Conservation (phyloP, 2,329 filamentous ascomycete genomes). For the Bipolaris zeicola region DNA sequence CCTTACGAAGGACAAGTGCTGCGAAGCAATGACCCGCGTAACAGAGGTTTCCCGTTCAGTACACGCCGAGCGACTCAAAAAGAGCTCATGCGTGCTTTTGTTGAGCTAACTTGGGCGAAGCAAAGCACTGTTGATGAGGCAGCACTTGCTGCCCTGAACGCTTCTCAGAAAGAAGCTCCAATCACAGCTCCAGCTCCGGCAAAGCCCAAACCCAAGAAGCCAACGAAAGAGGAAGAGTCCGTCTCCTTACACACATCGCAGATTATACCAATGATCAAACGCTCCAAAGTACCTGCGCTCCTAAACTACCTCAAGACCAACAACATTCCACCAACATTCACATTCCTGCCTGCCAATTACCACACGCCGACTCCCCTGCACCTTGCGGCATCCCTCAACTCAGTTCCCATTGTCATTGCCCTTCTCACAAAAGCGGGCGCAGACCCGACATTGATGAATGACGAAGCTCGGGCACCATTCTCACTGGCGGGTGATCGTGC, state of each 20-base stretch:
- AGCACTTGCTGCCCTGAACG: constrained; percentile 58
- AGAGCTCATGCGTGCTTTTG: constrained; percentile 92
- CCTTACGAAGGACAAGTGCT: constrained; percentile 90
- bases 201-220: constrained; percentile 60
- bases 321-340: constrained; percentile 71
- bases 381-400: constrained; percentile 81
- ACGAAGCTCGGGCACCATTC: constrained; percentile 82
- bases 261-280: constrained; percentile 82
- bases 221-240: constrained; percentile 84
- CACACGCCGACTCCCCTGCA: constrained; percentile 86
- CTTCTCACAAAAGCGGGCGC: constrained; percentile 76
- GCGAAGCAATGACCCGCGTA: constrained; percentile 74
- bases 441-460: constrained; percentile 67
- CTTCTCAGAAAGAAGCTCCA: constrained; percentile 51
- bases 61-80: constrained; percentile 90
- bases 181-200: constrained; percentile 38
- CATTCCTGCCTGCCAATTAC: constrained; percentile 73
- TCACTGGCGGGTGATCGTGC: constrained; percentile 83
- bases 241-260: constrained; percentile 85
- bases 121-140: constrained; percentile 76
- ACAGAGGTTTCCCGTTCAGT: constrained; percentile 90
- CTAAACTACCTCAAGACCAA: constrained; percentile 84
- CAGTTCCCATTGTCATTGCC: constrained; percentile 75
- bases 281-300: constrained; percentile 86
- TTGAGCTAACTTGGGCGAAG: constrained; percentile 91